These are phyloP conservation scores for Solidago caesia DNA, from an alignment of 129 eudicot genomes.

Conservation along the genomic window DNA sequence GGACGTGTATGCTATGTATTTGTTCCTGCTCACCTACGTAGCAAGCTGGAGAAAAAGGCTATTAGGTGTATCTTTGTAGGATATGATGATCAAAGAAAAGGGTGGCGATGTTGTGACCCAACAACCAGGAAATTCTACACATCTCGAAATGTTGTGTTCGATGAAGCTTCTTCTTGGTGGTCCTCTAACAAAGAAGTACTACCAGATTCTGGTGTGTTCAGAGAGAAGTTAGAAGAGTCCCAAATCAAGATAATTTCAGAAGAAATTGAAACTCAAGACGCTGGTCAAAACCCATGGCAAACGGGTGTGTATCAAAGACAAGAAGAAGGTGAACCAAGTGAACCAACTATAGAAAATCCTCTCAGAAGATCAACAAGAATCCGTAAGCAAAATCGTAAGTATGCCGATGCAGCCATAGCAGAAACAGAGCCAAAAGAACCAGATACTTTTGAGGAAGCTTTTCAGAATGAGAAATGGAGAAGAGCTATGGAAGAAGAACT, in stretches of 20 bases:
- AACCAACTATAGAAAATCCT: background rate
- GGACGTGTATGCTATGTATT: background rate
- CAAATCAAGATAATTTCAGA: background rate
- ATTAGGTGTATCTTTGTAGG: background rate
- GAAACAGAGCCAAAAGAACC: conserved; percentile 18
- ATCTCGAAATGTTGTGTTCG: background rate
- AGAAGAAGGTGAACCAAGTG: background rate
- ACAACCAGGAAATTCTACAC: background rate
- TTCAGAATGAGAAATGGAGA: background rate
- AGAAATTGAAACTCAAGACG: background rate
- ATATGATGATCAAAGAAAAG: background rate
- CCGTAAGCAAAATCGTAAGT: conserved; percentile 24
- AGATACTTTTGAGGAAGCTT: conserved; percentile 20
- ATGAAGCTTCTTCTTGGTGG: background rate
- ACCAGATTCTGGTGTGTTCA: background rate
- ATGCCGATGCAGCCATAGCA: conserved; percentile 21
- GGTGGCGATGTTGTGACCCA: background rate
- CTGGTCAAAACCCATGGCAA: background rate
- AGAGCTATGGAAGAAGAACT: conserved; percentile 22
- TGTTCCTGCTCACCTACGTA: background rate
- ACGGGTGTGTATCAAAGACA: background rate
- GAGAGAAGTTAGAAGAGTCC: background rate
- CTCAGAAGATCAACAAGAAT: conserved; percentile 25
- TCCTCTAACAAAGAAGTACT: background rate
- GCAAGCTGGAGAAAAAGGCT: background rate